Percentiles rank a stretch among this genome's conserved stretches.
Evolutionary conservation across 495 filamentous ascomycete species (phyloP).

Genomic region (Lichenothelia convexa): DNA sequence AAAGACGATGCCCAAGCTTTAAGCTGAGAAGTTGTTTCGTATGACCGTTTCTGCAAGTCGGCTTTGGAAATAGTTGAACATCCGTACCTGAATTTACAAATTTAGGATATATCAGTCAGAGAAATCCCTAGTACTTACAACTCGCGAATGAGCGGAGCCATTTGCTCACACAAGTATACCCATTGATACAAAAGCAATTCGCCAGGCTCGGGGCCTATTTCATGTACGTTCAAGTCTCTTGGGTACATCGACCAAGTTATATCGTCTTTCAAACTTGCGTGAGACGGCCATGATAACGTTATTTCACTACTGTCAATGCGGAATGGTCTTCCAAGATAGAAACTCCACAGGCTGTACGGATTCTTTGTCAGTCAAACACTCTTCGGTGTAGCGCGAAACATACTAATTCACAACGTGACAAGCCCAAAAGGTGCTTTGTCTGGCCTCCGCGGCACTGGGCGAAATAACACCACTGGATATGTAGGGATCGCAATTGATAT

Average conservation of each 20-base stretch:
- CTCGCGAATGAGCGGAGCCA: conserved; percentile 30
- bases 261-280: too few species aligned
- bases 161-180: conserved; percentile 28
- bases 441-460: conserved; percentile 25
- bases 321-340: conserved; percentile 24
- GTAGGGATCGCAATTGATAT: conserved; percentile 30
- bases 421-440: conserved; percentile 31
- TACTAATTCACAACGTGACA: conserved; percentile 32
- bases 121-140: too few species aligned
- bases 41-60: conserved; percentile 27
- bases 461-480: conserved; percentile 27
- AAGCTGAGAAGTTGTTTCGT: conserved; percentile 27
- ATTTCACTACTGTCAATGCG: neutral
- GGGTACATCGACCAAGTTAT: too few species aligned
- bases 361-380: too few species aligned
- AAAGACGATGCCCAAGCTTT: conserved; percentile 31
- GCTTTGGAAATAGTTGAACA: conserved; percentile 16
- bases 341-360: conserved; percentile 29
- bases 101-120: neutral
- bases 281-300: neutral
- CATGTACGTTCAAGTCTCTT: too few species aligned
- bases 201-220: too few species aligned
- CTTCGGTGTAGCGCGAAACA: too few species aligned
- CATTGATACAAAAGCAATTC: too few species aligned
- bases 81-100: conserved; percentile 6